These are phyloP conservation scores for Babesia bovis DNA, from an alignment of 169 alveolate genomes.

Conservation along the genomic window DNA sequence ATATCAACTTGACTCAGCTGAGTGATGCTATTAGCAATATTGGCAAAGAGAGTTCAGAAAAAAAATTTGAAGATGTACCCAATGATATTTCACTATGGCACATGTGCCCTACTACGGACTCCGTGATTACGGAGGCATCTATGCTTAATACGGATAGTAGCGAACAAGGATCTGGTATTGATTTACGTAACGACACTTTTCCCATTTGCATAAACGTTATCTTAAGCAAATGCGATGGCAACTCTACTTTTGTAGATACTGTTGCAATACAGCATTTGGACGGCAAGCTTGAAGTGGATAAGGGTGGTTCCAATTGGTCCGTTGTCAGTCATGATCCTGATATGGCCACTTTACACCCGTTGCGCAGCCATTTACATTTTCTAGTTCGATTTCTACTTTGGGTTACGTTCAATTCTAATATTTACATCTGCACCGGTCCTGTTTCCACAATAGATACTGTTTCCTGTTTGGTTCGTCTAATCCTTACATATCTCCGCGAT, in stretches of 20 bases:
- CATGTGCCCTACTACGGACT: conserved; percentile 21
- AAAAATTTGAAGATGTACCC: background rate
- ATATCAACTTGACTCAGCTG: background rate
- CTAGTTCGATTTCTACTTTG: conserved; percentile 34
- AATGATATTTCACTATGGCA: conserved; percentile 55
- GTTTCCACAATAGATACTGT: conserved; percentile 3
- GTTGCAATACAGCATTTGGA: conserved; percentile 47
- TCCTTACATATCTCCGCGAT: conserved; percentile 39
- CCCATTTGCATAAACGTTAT: conserved; percentile 35
- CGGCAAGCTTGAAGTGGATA: conserved; percentile 59
- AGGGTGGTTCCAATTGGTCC: conserved; percentile 38
- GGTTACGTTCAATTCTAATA: conserved; percentile 32
- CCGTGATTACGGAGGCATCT: conserved; percentile 35
- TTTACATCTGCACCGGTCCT: background rate
- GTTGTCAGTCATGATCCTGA: conserved; percentile 6
- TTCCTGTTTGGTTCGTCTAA: conserved; percentile 17
- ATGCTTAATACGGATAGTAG: conserved; percentile 7
- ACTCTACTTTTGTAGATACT: conserved; percentile 19
- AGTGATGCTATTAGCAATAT: background rate
- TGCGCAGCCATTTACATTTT: conserved; percentile 47
- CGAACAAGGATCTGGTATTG: conserved; percentile 7
- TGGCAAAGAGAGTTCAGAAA: background rate
- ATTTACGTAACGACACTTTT: background rate
- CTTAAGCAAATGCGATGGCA: background rate
- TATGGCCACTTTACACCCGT: conserved; percentile 9